phyloP scores from a whole-genome alignment of 192 early-diverging fungal genomes.

The Coemansia sp. region DNA sequence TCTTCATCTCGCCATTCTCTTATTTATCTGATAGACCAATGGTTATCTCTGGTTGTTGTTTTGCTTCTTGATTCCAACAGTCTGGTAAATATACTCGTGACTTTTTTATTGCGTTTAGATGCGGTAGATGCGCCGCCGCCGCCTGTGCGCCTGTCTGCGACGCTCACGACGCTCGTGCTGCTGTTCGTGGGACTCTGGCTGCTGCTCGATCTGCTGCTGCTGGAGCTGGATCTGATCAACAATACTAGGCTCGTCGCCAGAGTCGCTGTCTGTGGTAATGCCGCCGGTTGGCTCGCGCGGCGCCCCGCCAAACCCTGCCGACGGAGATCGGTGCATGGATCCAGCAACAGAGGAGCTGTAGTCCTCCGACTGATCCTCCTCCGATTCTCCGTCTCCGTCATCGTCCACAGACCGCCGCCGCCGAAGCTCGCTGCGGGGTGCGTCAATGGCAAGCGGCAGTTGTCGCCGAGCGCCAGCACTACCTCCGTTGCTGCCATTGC shows the following conservation, averaged over 20 bases:
- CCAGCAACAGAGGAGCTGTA: neutral
- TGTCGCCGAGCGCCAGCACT: no score
- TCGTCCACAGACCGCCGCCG: conserved; percentile 11
- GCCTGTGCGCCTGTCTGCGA: neutral
- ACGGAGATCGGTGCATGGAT: no score
- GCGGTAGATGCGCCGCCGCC: neutral
- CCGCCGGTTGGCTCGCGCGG: neutral
- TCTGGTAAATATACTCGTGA: neutral
- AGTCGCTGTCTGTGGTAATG: neutral
- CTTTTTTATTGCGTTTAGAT: neutral
- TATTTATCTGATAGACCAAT: neutral
- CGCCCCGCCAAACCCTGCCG: neutral
- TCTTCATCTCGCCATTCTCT: neutral
- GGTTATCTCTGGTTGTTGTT: no score
- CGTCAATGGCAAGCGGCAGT: neutral
- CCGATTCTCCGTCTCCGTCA: neutral
- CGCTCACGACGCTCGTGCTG: neutral
- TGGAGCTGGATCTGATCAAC: neutral
- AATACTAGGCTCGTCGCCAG: neutral
- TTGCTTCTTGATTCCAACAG: no score
- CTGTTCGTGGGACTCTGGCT: neutral
- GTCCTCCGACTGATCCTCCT: neutral
- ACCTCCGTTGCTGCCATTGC: no score
- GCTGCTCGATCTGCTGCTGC: neutral
- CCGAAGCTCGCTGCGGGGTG: conserved; percentile 18